phyloP scores from a whole-genome alignment of 2,329 filamentous ascomycete species.

The Arthrocladium fulminans region DNA sequence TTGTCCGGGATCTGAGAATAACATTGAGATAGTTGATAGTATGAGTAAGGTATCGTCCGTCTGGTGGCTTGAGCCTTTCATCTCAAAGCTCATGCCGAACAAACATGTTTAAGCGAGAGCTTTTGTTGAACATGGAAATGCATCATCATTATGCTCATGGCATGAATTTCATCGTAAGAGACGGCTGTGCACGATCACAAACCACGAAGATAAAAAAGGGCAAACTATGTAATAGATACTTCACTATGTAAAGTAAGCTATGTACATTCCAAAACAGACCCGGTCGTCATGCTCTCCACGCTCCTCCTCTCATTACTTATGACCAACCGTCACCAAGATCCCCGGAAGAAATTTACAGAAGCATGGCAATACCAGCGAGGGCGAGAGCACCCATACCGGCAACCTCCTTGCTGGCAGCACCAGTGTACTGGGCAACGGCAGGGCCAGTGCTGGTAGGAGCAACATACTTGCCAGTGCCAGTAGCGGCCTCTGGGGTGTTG shows the following conservation, averaged over 20 bases:
- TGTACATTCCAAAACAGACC: not conserved
- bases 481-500: conserved; percentile 30
- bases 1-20: too few relatives aligned
- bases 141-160: not conserved
- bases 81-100: too few relatives aligned
- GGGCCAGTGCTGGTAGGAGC: conserved; percentile 30
- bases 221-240: conserved; percentile 6
- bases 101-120: too few relatives aligned
- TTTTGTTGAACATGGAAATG: too few relatives aligned
- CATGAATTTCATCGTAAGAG: not conserved
- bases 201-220: not conserved
- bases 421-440: conserved; percentile 10
- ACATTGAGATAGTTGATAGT: too few relatives aligned
- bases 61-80: too few relatives aligned
- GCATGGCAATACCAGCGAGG: conserved; percentile 8
- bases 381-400: conserved; percentile 8
- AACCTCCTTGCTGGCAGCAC: conserved; percentile 9
- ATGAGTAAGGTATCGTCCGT: too few relatives aligned
- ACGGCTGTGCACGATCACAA: not conserved
- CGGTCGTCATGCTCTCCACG: not conserved
- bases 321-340: not conserved
- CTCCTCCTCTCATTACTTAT: not conserved
- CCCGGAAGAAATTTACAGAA: conserved; percentile 8
- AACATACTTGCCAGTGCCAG: not conserved
- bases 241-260: conserved; percentile 1